phyloP scores from a whole-genome alignment of 331 rosid species.

The Acacia concinna region DNA sequence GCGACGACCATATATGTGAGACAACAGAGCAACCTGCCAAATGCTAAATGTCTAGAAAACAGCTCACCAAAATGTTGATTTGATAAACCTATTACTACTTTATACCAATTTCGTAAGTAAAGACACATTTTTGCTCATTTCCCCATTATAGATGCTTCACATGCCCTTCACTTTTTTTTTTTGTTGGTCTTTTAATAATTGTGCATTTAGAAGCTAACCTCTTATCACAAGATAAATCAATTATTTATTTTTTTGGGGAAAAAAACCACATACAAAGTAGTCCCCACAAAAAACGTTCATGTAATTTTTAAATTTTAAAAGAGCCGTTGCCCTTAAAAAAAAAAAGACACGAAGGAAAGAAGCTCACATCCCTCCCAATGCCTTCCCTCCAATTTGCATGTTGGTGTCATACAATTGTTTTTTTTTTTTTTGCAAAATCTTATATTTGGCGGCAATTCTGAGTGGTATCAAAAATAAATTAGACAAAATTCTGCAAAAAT shows the following conservation, averaged over 20 bases:
- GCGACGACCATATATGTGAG: not conserved
- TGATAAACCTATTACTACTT: not conserved
- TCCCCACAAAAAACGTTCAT: slow-evolving; percentile 15
- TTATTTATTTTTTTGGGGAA: too few species aligned
- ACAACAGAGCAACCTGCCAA: not conserved
- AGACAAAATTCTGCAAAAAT: slow-evolving; percentile 6
- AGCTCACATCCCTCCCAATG: slow-evolving; percentile 18
- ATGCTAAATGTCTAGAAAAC: not conserved
- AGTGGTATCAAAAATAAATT: slow-evolving; percentile 2
- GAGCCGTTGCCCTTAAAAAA: slow-evolving; percentile 48
- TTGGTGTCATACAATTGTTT: not conserved
- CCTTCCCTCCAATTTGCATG: slow-evolving; percentile 25
- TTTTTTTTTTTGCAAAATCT: slow-evolving; percentile 19
- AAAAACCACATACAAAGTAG: not conserved
- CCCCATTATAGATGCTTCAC: not conserved
- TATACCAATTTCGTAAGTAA: not conserved
- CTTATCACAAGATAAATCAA: not conserved
- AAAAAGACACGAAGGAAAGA: not conserved
- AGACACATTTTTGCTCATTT: not conserved
- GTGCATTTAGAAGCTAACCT: not conserved
- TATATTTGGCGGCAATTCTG: slow-evolving; percentile 78
- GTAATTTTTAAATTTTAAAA: slow-evolving; percentile 10
- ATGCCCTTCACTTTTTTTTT: not conserved
- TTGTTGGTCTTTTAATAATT: not conserved
- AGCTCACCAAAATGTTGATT: not conserved